Conservation (phyloP, 495 filamentous ascomycete species). For the Penicillium bovifimosum region DNA sequence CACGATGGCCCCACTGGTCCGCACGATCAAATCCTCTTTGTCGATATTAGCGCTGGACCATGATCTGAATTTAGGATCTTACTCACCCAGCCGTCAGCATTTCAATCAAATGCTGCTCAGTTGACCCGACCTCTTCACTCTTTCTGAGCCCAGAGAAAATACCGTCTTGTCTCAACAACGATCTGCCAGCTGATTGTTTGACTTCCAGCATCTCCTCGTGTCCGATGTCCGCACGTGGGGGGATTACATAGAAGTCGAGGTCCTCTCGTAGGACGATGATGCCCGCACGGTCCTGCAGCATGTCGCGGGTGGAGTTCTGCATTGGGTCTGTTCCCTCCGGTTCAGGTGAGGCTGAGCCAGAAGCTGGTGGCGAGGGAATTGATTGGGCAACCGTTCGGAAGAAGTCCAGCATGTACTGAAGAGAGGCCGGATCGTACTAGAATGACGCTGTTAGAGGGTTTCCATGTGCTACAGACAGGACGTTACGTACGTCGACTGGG, state of each 20-base stretch:
- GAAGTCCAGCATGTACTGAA: constrained; percentile 99
- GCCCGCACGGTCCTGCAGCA: constrained; percentile 83
- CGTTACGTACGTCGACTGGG: constrained; percentile 82
- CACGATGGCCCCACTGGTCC: constrained; percentile 92
- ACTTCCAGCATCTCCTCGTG: constrained; percentile 92
- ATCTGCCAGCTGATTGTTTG: constrained; percentile 85
- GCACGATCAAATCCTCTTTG: constrained; percentile 90
- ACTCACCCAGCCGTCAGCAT: constrained; percentile 97
- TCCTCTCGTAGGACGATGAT: constrained; percentile 98
- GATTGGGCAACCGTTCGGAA: constrained; percentile 93
- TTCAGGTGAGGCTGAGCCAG: constrained; percentile 55
- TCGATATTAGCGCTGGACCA: constrained; percentile 13
- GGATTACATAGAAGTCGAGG: constrained; percentile 95
- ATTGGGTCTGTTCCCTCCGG: constrained; percentile 63
- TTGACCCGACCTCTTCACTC: constrained; percentile 93
- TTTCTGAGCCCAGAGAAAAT: constrained; percentile 94
- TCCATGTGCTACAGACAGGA: constrained; percentile 36
- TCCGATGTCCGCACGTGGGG: constrained; percentile 77
- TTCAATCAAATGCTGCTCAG: constrained; percentile 97
- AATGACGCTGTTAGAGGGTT: constrained; percentile 51
- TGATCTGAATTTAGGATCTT: neutral
- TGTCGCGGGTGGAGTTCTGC: constrained; percentile 64
- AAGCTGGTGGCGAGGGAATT: constrained; percentile 67
- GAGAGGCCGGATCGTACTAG: constrained; percentile 91
- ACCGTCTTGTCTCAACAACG: constrained; percentile 82